Evolutionary conservation across 140 eudicot genomes (phyloP).

Genomic region (Stevia rebaudiana): DNA sequence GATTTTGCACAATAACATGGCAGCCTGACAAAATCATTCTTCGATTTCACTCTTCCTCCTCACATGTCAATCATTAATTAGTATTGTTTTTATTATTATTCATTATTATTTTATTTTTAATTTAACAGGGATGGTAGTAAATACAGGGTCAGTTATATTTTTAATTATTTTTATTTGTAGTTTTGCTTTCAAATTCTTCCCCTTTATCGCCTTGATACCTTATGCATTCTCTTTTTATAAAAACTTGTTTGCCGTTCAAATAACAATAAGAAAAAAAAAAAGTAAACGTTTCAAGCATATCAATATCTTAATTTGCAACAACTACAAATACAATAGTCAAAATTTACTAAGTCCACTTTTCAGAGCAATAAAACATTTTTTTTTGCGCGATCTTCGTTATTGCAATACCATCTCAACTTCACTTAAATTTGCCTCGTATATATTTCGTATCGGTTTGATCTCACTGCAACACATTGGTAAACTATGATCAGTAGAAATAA

Average conservation of each 20-base stretch:
- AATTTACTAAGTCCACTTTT: not conserved
- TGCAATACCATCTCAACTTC: slow-evolving; percentile 15
- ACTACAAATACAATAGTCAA: not conserved
- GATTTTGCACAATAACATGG: slow-evolving; percentile 21
- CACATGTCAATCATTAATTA: slow-evolving; percentile 6
- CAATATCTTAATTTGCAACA: no score
- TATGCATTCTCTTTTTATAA: no score
- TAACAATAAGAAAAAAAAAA: no score
- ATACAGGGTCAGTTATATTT: slow-evolving; percentile 11
- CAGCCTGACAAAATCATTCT: slow-evolving; percentile 25
- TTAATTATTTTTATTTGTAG: no score
- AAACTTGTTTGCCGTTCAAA: no score
- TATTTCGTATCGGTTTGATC: slow-evolving; percentile 3
- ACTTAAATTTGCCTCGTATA: slow-evolving; percentile 1
- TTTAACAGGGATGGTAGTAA: no score
- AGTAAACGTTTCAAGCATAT: no score
- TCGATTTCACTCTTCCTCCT: slow-evolving; percentile 23
- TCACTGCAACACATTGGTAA: slow-evolving; percentile 23
- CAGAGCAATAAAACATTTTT: not conserved
- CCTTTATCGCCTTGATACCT: no score
- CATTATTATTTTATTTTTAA: no score
- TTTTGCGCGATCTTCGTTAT: no score
- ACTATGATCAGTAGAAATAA: not conserved
- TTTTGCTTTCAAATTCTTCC: no score
- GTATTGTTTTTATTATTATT: no score